Conservation (phyloP, 2,329 filamentous ascomycete species). For the Colletotrichum sp. region DNA sequence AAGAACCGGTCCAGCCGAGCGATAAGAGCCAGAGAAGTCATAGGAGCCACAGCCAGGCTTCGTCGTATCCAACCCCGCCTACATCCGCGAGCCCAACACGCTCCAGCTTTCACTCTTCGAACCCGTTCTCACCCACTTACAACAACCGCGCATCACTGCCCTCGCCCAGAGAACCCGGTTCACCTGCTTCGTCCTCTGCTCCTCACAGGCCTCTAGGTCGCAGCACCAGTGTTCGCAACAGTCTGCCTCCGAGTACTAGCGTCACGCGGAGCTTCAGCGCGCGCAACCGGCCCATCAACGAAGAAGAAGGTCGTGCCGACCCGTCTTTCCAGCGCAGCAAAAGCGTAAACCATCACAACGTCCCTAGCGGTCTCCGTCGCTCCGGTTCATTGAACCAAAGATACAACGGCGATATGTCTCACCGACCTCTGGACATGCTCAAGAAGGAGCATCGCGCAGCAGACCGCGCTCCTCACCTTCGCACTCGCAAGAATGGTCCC, state of each 20-base stretch:
- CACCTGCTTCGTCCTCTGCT: constrained; percentile 14
- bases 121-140: constrained; percentile 39
- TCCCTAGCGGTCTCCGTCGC: constrained; percentile 23
- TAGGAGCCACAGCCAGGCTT: constrained; percentile 10
- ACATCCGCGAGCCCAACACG: constrained; percentile 58
- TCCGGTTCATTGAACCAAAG: constrained; percentile 58
- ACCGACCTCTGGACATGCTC: constrained; percentile 71
- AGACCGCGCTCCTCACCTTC: constrained; percentile 69
- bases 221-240: constrained; percentile 26
- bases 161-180: constrained; percentile 14
- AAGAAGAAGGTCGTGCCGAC: not conserved
- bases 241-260: constrained; percentile 32
- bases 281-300: constrained; percentile 3
- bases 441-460: constrained; percentile 67
- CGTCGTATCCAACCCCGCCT: constrained; percentile 52
- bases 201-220: constrained; percentile 21
- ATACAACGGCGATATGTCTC: constrained; percentile 68
- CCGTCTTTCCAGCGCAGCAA: constrained; percentile 4
- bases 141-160: constrained; percentile 32
- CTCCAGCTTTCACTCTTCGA: constrained; percentile 49
- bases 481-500: constrained; percentile 68
- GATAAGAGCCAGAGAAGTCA: not conserved
- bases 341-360: constrained; percentile 10
- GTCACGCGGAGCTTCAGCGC: constrained; percentile 35
- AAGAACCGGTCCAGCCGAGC: not conserved